Conservation (phyloP, 176 grass and related monocot species). For the Thinopyrum elongatum region DNA sequence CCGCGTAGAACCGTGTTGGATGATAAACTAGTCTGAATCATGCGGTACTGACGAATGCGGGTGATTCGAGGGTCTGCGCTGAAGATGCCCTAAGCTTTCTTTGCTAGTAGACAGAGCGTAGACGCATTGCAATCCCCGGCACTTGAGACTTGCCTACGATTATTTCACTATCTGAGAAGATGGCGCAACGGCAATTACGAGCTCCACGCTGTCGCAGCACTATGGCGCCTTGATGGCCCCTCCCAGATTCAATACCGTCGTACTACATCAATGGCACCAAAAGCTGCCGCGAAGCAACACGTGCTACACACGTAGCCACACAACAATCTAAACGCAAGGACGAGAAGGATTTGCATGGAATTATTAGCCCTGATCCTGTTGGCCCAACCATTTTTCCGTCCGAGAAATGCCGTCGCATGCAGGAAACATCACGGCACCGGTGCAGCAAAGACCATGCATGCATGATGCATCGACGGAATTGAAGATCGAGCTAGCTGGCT, state of each 20-base stretch:
- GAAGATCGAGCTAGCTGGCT: background rate
- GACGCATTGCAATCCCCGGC: no score
- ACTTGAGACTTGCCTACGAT: background rate
- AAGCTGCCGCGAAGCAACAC: background rate
- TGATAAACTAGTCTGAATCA: no score
- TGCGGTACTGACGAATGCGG: no score
- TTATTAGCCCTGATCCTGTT: background rate
- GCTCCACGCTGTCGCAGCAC: slow-evolving; percentile 22
- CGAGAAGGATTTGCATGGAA: background rate
- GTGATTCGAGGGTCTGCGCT: no score
- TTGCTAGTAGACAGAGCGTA: no score
- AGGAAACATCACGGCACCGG: background rate
- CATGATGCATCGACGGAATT: background rate
- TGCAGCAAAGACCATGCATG: background rate
- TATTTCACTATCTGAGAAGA: background rate
- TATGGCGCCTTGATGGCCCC: slow-evolving; percentile 24
- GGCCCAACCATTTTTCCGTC: background rate
- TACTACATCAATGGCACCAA: background rate
- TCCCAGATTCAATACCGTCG: background rate
- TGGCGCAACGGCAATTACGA: background rate
- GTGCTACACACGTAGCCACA: background rate
- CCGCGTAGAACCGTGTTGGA: no score
- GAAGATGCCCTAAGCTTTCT: no score
- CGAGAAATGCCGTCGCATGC: background rate
- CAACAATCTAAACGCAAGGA: background rate